Evolutionary conservation across 1,284 basidiomycete species (phyloP).

Genomic region (Sparassis latifolia): DNA sequence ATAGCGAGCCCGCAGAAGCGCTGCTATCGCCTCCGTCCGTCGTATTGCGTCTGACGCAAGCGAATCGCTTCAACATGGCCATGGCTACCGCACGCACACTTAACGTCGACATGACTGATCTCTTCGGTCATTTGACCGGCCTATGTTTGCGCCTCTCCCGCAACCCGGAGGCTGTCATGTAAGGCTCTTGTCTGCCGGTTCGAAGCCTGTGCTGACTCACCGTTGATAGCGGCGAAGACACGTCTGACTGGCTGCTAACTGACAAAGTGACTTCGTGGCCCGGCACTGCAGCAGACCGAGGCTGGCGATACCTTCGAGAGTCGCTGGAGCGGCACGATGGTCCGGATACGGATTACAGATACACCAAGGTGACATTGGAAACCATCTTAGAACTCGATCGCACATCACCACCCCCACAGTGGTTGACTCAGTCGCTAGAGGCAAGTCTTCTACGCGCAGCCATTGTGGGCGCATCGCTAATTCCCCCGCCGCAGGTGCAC

Average conservation of each 20-base stretch:
- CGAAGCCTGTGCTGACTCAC: constrained; percentile 1
- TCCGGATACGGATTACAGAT: constrained; percentile 65
- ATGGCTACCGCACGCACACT: constrained; percentile 73
- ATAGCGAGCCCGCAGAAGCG: constrained; percentile 38
- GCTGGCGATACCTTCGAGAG: constrained; percentile 84
- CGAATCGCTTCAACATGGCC: constrained; percentile 76
- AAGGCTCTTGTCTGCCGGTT: constrained; percentile 16
- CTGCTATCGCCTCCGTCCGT: constrained; percentile 66
- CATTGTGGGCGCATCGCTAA: constrained; percentile 6
- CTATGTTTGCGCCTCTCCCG: constrained; percentile 75
- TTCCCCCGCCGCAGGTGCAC: constrained; percentile 39
- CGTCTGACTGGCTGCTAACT: constrained; percentile 74
- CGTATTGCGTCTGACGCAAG: constrained; percentile 76
- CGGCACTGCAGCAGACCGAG: constrained; percentile 74
- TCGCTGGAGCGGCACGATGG: constrained; percentile 76
- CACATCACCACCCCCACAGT: constrained; percentile 65
- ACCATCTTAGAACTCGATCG: constrained; percentile 65
- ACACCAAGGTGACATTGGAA: constrained; percentile 73
- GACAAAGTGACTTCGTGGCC: constrained; percentile 81
- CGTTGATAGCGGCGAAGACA: constrained; percentile 49
- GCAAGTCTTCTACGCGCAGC: constrained; percentile 31
- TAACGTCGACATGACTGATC: constrained; percentile 79
- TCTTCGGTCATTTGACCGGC: constrained; percentile 75
- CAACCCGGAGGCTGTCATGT: constrained; percentile 50
- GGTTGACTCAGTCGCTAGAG: constrained; percentile 73